These are phyloP conservation scores for Plenodomus tracheiphilus DNA, from an alignment of 2,329 filamentous ascomycete species.

Conservation along the genomic window DNA sequence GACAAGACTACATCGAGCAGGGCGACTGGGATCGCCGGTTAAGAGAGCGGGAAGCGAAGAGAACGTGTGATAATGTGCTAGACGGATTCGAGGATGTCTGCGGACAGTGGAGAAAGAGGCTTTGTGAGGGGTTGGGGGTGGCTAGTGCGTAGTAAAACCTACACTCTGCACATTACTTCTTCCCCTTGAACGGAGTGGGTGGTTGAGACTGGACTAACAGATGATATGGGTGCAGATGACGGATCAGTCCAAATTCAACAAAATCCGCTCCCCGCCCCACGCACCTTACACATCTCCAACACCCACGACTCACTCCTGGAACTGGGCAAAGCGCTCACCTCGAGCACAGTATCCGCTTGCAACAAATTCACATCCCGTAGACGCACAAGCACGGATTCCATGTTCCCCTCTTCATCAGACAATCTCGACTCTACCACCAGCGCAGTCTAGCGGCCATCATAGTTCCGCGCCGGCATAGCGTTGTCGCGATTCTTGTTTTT, in stretches of 20 bases:
- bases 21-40: slow-evolving; percentile 83
- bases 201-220: neutral
- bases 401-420: neutral
- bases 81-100: slow-evolving; percentile 91
- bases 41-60: slow-evolving; percentile 76
- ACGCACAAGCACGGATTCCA: neutral
- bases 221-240: neutral
- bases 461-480: no score
- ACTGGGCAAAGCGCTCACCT: neutral
- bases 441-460: neutral
- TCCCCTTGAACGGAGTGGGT: neutral
- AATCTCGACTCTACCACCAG: neutral
- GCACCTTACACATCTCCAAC: neutral
- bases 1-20: slow-evolving; percentile 76
- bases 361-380: neutral
- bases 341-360: neutral
- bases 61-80: slow-evolving; percentile 83
- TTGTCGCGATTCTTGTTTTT: neutral
- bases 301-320: neutral
- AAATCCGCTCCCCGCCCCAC: neutral
- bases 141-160: slow-evolving; percentile 35
- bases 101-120: slow-evolving; percentile 76
- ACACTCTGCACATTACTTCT: neutral
- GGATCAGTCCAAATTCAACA: neutral
- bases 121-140: slow-evolving; percentile 56